Evolutionary conservation across 169 alveolate genomes (phyloP), one percentile per base, ranked within the genome.

Genomic region (Babesia ovata): DNA sequence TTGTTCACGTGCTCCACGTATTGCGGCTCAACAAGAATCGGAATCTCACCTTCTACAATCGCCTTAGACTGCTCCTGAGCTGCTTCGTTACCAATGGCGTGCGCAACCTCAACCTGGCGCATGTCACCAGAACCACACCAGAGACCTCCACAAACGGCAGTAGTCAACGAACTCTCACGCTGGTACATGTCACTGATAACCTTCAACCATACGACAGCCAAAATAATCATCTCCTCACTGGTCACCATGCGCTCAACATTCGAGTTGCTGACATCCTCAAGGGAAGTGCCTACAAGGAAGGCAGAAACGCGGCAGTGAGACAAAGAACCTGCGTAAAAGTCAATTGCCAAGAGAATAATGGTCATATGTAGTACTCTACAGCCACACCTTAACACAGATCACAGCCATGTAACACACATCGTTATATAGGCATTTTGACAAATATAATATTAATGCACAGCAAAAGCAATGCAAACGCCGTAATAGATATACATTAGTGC

Each of bases 121-220:
- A 22, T 19, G 24, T 19, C 28, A 21, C 45, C 54, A 17, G 74
- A 6, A 0, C 56, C 39, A 19, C 49, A 67, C 44, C 63, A 54
- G 39, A 67, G 11, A 26, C 57, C 56, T 4, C 49, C 53, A 21
- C 56, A 48, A 66, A 26, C 46, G 56, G 46, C 21, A 26, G 36
- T 9, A 8, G 52, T 7, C n/a, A 22, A 11, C 36, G 53, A 33
- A 24, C n/a, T 26, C 3, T 67, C 75, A 13, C 57, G 57, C 46
- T 54, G 17, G 57, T 86, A 84, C n/a, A 91, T 73, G 56, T 92
- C 96, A 26, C 92, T 86, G 48, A 92, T 72, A 56, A 87, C 85
- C 69, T 91, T 87, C 45, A 92, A 85, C 93, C 94, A 92, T 19
- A 89, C 76, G 29, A 88, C 66, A 7, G 95, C 96, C 60, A 92